Percentiles rank a stretch among this genome's conserved stretches.
Evolutionary conservation across 345 rosid species (phyloP).

Genomic region (Camelina sativa): DNA sequence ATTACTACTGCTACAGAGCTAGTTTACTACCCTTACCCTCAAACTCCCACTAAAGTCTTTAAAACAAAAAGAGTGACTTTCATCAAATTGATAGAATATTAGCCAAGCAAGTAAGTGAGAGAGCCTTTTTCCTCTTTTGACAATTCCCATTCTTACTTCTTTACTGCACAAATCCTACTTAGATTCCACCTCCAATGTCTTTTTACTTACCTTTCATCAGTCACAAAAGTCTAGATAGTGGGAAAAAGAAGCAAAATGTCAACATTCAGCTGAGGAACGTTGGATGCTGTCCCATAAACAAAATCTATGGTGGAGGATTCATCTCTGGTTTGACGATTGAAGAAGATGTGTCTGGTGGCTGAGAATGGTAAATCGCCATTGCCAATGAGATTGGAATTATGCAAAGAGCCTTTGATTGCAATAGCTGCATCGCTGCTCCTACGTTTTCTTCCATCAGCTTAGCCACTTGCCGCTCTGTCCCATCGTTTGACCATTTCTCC

Average conservation of each 20-base stretch:
- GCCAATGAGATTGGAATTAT: constrained; percentile 97
- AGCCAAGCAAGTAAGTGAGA: constrained; percentile 17
- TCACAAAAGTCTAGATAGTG: constrained; percentile 27
- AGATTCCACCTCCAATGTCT: constrained; percentile 37
- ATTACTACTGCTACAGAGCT: constrained; percentile 21
- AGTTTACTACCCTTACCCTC: constrained; percentile 12
- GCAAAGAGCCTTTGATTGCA: constrained; percentile 98
- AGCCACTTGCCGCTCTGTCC: constrained; percentile 92
- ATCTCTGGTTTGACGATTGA: constrained; percentile 69
- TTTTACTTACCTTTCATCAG: constrained; percentile 24
- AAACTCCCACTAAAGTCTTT: constrained; percentile 13
- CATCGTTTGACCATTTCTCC: constrained; percentile 98
- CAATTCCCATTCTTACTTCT: constrained; percentile 24
- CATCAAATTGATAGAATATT: constrained; percentile 34
- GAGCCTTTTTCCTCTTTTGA: constrained; percentile 25
- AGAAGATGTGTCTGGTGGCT: constrained; percentile 69
- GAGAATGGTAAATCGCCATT: constrained; percentile 86
- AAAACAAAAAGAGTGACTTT: constrained; percentile 19
- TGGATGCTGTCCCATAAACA: constrained; percentile 7
- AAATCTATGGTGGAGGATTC: constrained; percentile 41
- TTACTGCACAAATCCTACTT: constrained; percentile 43
- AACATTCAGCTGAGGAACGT: constrained; percentile 21
- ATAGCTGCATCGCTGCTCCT: constrained; percentile 95
- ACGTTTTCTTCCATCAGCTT: constrained; percentile 99
- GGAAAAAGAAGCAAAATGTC: constrained; percentile 24